phyloP scores from a whole-genome alignment of 805 yeast species.

The Saturnispora mendoncae region DNA sequence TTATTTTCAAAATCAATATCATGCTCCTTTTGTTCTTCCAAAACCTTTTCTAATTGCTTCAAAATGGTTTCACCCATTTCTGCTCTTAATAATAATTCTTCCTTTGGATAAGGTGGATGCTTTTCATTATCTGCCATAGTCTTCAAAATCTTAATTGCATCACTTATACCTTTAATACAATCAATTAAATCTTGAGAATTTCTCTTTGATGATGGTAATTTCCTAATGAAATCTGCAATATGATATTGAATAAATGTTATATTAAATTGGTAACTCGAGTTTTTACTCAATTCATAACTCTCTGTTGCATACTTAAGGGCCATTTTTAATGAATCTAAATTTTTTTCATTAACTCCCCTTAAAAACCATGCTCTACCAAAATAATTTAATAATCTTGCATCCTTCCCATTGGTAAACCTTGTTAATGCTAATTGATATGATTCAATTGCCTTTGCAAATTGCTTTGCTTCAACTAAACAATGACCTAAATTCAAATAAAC shows the following conservation, averaged over 20 bases:
- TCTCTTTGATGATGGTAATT: constrained; percentile 51
- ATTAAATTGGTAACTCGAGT: constrained; percentile 57
- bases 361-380: constrained; percentile 85
- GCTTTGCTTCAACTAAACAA: constrained; percentile 72
- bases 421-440: constrained; percentile 73
- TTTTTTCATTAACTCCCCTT: constrained; percentile 64
- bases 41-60: constrained; percentile 59
- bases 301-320: constrained; percentile 55
- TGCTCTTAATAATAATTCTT: constrained; percentile 81
- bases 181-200: constrained; percentile 50
- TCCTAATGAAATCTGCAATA: constrained; percentile 72
- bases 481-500: constrained; percentile 84
- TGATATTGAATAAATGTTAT: constrained; percentile 79
- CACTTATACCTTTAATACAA: constrained; percentile 47
- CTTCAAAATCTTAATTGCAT: constrained; percentile 52
- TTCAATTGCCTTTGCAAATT: constrained; percentile 80
- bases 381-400: constrained; percentile 57
- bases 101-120: constrained; percentile 69
- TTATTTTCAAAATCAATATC: constrained; percentile 50
- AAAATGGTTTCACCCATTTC: constrained; percentile 72
- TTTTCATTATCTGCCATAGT: constrained; percentile 43
- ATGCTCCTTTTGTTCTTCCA: constrained; percentile 63
- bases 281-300: constrained; percentile 39
- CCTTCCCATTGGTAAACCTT: constrained; percentile 54
- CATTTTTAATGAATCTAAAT: constrained; percentile 46